Percentiles rank a stretch among this genome's conserved stretches.
phyloP scores from a whole-genome alignment of 768 basidiomycete species.

The Jaapia argillacea region DNA sequence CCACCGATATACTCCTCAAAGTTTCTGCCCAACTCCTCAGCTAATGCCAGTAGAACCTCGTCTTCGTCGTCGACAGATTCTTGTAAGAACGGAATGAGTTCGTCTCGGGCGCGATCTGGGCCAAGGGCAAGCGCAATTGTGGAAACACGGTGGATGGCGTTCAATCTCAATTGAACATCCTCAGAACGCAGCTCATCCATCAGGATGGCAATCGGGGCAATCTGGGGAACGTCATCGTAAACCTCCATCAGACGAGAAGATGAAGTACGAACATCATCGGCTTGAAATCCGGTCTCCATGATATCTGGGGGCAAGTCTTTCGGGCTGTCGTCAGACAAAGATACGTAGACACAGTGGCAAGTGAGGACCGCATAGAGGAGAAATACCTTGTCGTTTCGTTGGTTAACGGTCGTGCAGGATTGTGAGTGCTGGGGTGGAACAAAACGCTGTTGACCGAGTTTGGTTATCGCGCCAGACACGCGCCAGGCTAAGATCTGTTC shows the following conservation, averaged over 20 bases:
- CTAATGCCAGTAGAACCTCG: constrained; percentile 90
- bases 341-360: no score
- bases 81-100: constrained; percentile 93
- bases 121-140: constrained; percentile 97
- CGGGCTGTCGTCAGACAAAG: constrained; percentile 1
- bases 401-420: no score
- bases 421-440: no score
- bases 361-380: no score
- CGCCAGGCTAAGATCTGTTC: no score
- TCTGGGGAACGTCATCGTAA: constrained; percentile 27
- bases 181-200: constrained; percentile 98
- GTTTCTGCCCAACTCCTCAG: constrained; percentile 86
- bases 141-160: constrained; percentile 94
- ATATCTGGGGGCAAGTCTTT: constrained; percentile 16
- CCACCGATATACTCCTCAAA: constrained; percentile 97
- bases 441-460: no score
- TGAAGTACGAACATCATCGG: constrained; percentile 52
- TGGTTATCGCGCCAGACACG: no score
- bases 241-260: constrained; percentile 2
- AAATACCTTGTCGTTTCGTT: no score
- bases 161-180: constrained; percentile 91
- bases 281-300: constrained; percentile 59
- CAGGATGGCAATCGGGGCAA: constrained; percentile 91
- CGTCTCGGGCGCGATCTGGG: constrained; percentile 88
- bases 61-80: constrained; percentile 99